Evolutionary conservation across 164 flowering plant genomes (phyloP).

Genomic region (Vitis vinifera): DNA sequence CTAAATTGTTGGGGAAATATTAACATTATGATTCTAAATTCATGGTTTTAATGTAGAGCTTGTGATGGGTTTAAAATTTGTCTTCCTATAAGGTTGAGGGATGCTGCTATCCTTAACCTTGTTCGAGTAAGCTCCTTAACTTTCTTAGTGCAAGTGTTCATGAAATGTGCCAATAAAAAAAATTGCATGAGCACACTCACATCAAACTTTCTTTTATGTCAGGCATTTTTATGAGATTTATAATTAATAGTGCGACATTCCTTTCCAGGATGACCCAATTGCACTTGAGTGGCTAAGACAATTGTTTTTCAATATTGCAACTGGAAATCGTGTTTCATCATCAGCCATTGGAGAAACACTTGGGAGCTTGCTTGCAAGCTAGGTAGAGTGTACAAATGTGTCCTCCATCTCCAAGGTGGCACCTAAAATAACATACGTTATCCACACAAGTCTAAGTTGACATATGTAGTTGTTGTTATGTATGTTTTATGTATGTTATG

Average conservation of each 20-base stretch:
- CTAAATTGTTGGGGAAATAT: not conserved
- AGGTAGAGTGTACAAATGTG: not conserved
- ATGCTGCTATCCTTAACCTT: conserved; percentile 2
- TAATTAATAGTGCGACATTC: not conserved
- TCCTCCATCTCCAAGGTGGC: too few species aligned
- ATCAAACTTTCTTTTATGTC: too few species aligned
- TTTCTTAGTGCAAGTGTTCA: too few species aligned
- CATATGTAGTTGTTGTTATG: too few species aligned
- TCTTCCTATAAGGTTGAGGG: conserved; percentile 19
- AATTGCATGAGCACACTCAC: too few species aligned
- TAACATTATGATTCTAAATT: not conserved
- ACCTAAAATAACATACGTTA: too few species aligned
- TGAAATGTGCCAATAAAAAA: too few species aligned
- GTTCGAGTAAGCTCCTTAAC: conserved; percentile 16
- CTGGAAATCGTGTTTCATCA: not conserved
- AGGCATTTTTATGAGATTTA: not conserved
- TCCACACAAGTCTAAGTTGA: too few species aligned
- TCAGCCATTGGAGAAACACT: not conserved
- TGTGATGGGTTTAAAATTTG: conserved; percentile 12
- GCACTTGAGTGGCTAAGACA: not conserved
- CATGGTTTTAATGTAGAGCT: conserved; percentile 17
- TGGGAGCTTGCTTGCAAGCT: not conserved
- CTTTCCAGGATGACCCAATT: conserved; percentile 14
- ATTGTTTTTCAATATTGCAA: not conserved
- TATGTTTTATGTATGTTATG: too few species aligned